These are phyloP conservation scores for Diddensiella caesifluorescens DNA, from an alignment of 805 yeast species.

Conservation along the genomic window DNA sequence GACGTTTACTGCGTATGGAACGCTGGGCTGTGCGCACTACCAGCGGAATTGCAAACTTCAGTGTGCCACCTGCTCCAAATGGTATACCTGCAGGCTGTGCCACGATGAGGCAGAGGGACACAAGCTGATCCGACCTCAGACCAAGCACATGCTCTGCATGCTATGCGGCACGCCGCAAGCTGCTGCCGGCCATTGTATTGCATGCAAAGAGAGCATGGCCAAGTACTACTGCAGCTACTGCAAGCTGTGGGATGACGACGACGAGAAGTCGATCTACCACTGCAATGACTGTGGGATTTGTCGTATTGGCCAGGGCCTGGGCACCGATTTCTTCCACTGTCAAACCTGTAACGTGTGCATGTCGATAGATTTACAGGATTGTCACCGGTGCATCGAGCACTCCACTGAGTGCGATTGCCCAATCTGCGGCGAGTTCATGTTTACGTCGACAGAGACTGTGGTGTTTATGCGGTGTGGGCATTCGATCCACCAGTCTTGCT, in stretches of 20 bases:
- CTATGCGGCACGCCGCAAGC: conserved; percentile 67
- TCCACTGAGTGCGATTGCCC: conserved; percentile 91
- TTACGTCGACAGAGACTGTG: conserved; percentile 73
- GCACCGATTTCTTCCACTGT: conserved; percentile 88
- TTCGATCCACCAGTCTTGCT: conserved; percentile 83
- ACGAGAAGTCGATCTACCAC: conserved; percentile 76
- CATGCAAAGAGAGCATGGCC: conserved; percentile 65
- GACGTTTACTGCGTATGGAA: conserved; percentile 40
- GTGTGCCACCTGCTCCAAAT: conserved; percentile 65
- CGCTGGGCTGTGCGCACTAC: conserved; percentile 78
- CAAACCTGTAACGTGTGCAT: conserved; percentile 84
- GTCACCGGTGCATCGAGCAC: conserved; percentile 79
- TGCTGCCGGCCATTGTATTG: conserved; percentile 62
- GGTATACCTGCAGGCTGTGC: conserved; percentile 82
- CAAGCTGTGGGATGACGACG: conserved; percentile 79
- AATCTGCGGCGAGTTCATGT: conserved; percentile 86
- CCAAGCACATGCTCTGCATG: conserved; percentile 76
- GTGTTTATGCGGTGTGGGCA: conserved; percentile 94
- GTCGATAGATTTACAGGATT: conserved; percentile 67
- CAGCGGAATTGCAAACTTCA: conserved; percentile 78
- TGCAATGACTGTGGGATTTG: conserved; percentile 93
- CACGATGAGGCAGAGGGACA: conserved; percentile 67
- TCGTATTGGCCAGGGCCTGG: conserved; percentile 80
- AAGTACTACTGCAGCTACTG: conserved; percentile 74
- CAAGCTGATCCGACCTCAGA: conserved; percentile 52